Percentiles rank a stretch among this genome's conserved stretches.
phyloP scores from a whole-genome alignment of 2,329 filamentous ascomycete genomes.

The Trichoderma gracile region DNA sequence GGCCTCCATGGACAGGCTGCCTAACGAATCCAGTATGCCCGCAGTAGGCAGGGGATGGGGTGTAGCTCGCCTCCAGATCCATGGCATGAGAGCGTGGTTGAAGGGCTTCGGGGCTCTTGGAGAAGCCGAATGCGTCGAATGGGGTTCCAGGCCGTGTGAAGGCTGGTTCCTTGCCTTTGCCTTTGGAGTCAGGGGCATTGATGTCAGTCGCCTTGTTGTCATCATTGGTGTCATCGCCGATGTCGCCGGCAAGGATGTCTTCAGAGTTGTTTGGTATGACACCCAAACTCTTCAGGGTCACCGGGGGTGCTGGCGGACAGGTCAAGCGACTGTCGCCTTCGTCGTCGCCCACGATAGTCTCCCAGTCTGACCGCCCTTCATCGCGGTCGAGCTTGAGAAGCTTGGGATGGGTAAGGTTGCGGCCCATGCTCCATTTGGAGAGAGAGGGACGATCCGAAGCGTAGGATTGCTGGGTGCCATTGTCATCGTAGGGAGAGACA shows the following conservation, averaged over 20 bases:
- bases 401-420: constrained; percentile 9
- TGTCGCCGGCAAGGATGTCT: background rate
- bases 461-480: background rate
- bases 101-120: background rate
- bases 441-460: constrained; percentile 22
- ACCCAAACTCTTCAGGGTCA: background rate
- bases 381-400: constrained; percentile 27
- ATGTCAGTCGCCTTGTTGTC: background rate
- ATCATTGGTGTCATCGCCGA: background rate
- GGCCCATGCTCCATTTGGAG: background rate
- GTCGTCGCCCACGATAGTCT: constrained; percentile 35
- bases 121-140: constrained; percentile 17
- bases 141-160: constrained; percentile 9
- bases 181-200: background rate
- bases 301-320: background rate
- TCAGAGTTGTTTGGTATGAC: background rate
- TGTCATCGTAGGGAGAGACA: constrained; percentile 1
- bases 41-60: background rate
- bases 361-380: constrained; percentile 36
- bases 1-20: constrained; percentile 15
- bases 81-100: background rate
- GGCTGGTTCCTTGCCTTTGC: background rate
- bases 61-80: background rate
- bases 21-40: constrained; percentile 3
- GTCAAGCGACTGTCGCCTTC: constrained; percentile 26